These are phyloP conservation scores for Capsella bursapastoris DNA, from an alignment of 345 rosid genomes.

Conservation along the genomic window DNA sequence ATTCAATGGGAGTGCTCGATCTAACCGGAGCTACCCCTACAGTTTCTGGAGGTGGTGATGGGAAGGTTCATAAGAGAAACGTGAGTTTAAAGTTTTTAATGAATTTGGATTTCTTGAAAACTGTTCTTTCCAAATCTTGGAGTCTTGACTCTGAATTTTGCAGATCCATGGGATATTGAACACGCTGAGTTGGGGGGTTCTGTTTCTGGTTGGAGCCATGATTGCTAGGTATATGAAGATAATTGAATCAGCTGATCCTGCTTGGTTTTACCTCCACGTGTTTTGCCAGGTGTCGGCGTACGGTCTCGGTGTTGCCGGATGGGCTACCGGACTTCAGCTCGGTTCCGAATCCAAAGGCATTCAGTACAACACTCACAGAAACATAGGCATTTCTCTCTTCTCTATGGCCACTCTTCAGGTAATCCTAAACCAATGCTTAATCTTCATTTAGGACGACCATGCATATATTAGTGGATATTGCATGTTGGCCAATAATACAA, in stretches of 20 bases:
- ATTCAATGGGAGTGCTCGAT: conserved; percentile 48
- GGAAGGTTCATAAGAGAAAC: conserved; percentile 56
- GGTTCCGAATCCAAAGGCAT: conserved; percentile 42
- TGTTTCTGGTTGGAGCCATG: conserved; percentile 49
- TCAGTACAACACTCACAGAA: conserved; percentile 35
- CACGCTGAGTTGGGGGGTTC: conserved; percentile 51
- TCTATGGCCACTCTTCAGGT: conserved; percentile 50
- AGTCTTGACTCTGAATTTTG: background rate
- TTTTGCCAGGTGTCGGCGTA: conserved; percentile 48
- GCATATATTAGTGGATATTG: background rate
- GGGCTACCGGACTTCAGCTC: conserved; percentile 52
- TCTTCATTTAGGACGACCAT: background rate
- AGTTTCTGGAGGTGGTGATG: conserved; percentile 42
- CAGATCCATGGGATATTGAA: conserved; percentile 51
- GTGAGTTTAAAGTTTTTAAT: conserved; percentile 49
- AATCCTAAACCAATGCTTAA: background rate
- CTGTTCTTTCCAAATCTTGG: background rate
- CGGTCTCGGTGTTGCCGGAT: conserved; percentile 48
- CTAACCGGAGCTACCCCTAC: conserved; percentile 39
- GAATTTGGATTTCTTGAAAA: no score
- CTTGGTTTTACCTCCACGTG: conserved; percentile 52
- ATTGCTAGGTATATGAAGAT: conserved; percentile 47
- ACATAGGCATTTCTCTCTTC: conserved; percentile 48
- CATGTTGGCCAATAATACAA: conserved; percentile 26
- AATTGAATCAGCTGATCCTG: conserved; percentile 43